Evolutionary conservation across 805 yeast species (phyloP), one percentile per base, ranked within the genome.

Genomic region (Saturnispora dispora): DNA sequence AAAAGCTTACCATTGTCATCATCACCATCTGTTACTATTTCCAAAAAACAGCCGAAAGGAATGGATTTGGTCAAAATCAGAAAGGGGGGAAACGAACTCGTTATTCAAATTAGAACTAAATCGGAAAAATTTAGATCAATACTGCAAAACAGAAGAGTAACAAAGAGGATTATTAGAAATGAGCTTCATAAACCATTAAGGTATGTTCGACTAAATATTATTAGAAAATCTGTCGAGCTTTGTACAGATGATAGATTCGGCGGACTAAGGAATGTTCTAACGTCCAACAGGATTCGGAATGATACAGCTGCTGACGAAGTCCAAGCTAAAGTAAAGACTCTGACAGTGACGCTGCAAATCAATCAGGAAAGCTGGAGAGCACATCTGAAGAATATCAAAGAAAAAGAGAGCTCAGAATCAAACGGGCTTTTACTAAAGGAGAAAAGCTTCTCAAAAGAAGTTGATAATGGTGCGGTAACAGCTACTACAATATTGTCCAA

Each of bases 131-230:
- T 32, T 6, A 37, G 25, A n/a, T 23, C 22, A 10, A 18, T 33
- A 5, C 7, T 49, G 4, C 6, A 25, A 8, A 44, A 36, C 18
- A 49, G 54, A 37, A 58, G 57, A 28, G 65, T 61, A 3, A 47
- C 51, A 3, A 60, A 46, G 23, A 60, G 55, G 4, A 56, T 65
- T 0, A 56, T 61, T 17, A 55, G 57, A 36, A 53, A 56, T 4
- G 55, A 55, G 5, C 43, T 54, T 1, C 33, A 30, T n/a, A 40
- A 54, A 33, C 60, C 69, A 30, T 47, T 67, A 10, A 59, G 77
- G 41, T 74, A 65, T 53, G 73, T 75, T 45, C 67, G 62, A 48
- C 44, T 66, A n/a, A 57, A 60, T 37, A 28, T 64, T 3, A 50
- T 53, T n/a, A 54, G 57, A 1, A 62, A 57, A n/a, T 53, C 53